These are phyloP conservation scores for Stentor coeruleus DNA, from an alignment of 73 alveolate species.

Conservation along the genomic window DNA sequence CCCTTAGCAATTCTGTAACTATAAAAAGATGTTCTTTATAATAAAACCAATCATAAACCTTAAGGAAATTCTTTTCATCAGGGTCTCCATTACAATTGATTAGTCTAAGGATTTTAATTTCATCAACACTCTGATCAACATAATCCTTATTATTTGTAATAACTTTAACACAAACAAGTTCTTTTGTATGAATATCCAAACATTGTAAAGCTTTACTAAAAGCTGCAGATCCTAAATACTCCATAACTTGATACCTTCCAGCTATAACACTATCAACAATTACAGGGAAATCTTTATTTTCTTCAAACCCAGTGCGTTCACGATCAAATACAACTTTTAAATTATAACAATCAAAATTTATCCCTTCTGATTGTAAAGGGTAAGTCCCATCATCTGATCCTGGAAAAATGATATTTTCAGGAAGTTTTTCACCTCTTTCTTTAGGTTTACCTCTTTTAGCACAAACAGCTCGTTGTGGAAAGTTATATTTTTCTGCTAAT, in stretches of 20 bases:
- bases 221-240: constrained; percentile 97
- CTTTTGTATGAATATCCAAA: constrained; percentile 81
- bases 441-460: constrained; percentile 46
- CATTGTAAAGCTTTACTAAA: constrained; percentile 95
- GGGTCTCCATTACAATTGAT: constrained; percentile 89
- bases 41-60: constrained; percentile 91
- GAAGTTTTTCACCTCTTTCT: constrained; percentile 37
- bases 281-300: constrained; percentile 95
- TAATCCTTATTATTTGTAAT: constrained; percentile 98
- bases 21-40: constrained; percentile 97
- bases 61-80: constrained; percentile 81
- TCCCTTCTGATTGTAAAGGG: constrained; percentile 94
- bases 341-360: constrained; percentile 90
- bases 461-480: constrained; percentile 90
- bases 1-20: constrained; percentile 96
- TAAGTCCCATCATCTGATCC: constrained; percentile 86
- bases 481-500: constrained; percentile 85
- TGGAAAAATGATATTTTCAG: constrained; percentile 86
- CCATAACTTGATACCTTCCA: constrained; percentile 94
- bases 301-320: constrained; percentile 98
- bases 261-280: constrained; percentile 93
- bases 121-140: constrained; percentile 95
- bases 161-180: constrained; percentile 98
- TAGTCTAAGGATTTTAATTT: constrained; percentile 88
- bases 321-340: constrained; percentile 95